Evolutionary conservation across 352 stramenopile genomes (phyloP).

Genomic region (Globisporangium paddicum): DNA sequence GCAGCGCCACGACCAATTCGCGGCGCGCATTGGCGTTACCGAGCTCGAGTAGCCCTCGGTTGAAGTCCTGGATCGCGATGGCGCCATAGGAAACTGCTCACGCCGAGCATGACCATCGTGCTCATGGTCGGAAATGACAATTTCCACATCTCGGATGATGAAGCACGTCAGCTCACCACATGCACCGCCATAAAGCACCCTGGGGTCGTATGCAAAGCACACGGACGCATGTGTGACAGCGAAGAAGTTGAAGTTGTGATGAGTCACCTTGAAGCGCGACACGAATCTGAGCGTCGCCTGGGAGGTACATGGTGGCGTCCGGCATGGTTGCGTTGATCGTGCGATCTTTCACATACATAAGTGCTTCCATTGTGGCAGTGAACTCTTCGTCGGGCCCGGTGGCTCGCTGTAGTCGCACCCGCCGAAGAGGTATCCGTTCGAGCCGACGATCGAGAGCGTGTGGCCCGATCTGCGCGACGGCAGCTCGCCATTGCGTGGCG

Average conservation of each 20-base stretch:
- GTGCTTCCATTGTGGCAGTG: conserved; percentile 86
- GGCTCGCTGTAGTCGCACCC: conserved; percentile 86
- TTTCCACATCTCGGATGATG: conserved; percentile 82
- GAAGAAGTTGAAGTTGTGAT: conserved; percentile 96
- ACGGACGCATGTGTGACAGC: conserved; percentile 84
- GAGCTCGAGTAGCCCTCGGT: too few relatives aligned
- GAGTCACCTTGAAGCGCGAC: conserved; percentile 91
- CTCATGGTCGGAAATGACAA: too few relatives aligned
- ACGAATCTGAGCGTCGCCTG: conserved; percentile 86
- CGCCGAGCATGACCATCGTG: too few relatives aligned
- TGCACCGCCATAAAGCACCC: conserved; percentile 83
- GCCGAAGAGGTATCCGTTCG: conserved; percentile 91
- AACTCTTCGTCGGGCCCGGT: conserved; percentile 86
- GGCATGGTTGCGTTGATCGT: conserved; percentile 88
- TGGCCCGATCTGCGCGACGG: conserved; percentile 91
- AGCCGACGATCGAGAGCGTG: conserved; percentile 89
- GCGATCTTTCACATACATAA: conserved; percentile 87
- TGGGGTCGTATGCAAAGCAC: conserved; percentile 92
- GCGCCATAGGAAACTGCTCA: too few relatives aligned
- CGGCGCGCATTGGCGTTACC: too few relatives aligned
- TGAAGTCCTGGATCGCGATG: too few relatives aligned
- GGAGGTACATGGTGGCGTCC: conserved; percentile 86
- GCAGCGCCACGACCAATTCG: too few relatives aligned
- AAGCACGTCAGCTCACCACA: conserved; percentile 71
- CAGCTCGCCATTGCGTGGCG: conserved; percentile 72